Evolutionary conservation across 257 asterid species (phyloP).

Genomic region (Solanum corneliomulleri): DNA sequence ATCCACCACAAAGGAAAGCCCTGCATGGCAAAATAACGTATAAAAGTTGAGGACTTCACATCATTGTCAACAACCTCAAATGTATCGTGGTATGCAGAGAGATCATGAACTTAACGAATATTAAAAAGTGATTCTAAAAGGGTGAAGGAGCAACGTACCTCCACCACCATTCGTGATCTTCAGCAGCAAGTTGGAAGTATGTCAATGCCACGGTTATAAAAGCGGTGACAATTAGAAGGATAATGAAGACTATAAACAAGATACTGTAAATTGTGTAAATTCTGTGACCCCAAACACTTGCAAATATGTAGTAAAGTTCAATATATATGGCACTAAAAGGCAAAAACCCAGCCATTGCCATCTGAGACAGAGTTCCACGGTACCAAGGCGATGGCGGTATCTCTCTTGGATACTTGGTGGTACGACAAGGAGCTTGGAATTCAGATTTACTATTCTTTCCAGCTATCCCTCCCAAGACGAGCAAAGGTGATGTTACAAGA

Average conservation of each 20-base stretch:
- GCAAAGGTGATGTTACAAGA: constrained; percentile 36
- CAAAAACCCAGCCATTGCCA: constrained; percentile 46
- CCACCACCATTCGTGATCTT: constrained; percentile 51
- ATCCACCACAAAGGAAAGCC: constrained; percentile 90
- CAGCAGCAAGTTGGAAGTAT: constrained; percentile 42
- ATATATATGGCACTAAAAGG: constrained; percentile 43
- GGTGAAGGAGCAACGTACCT: constrained; percentile 13
- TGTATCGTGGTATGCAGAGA: not conserved
- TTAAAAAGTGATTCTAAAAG: not conserved
- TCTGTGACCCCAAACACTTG: constrained; percentile 25
- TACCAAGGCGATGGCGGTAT: constrained; percentile 36
- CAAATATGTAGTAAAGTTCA: constrained; percentile 43
- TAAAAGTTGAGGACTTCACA: not conserved
- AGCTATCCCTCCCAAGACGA: constrained; percentile 34
- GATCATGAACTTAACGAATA: not conserved
- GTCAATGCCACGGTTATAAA: constrained; percentile 41
- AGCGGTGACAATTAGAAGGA: constrained; percentile 35
- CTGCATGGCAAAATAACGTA: constrained; percentile 12
- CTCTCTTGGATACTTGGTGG: constrained; percentile 41
- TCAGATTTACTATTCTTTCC: constrained; percentile 38
- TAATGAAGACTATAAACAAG: constrained; percentile 32
- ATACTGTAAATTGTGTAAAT: not conserved
- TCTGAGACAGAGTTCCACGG: constrained; percentile 33
- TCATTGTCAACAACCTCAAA: not conserved
- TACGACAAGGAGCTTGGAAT: constrained; percentile 41